Base-by-base conservation (phyloP, 2,329 filamentous ascomycete genomes). In the Colletotrichum siamense region DNA sequence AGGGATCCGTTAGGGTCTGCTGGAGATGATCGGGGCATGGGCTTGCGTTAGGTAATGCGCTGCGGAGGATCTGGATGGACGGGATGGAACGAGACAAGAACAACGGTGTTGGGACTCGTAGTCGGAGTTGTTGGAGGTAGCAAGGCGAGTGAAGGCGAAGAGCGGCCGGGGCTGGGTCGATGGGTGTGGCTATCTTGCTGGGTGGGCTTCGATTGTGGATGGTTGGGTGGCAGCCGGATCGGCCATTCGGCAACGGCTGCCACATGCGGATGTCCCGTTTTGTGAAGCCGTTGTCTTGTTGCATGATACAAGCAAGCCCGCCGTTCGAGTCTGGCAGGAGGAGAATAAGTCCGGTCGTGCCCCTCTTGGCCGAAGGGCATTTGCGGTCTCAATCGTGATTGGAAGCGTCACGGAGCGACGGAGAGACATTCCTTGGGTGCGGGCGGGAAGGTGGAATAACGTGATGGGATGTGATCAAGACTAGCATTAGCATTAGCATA, bases 231-330 rank as follows among this genome's bases (percentile, higher is more conserved):
- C 69, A 66, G 68, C 68, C 73, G 68, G 68, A 75, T 75, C 73
- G 73, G 52, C 73, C 61, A 70, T 71, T 71, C 68, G 72, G 61
- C 72, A 71, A 59, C 72, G 69, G 69, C 62, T 72, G 62, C 73
- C 69, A 72, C 26, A 34, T 44, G 62, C 63, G 44, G 63, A 44
- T 63, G 69, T 34, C 36, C 71, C 15, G n/a, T 69, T 63, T 69
- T 26, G 63, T 44, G 73, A 75, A 73, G 62, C 69, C 39, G 69
- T 44, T 66, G 12, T 61, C 18, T 49, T 28, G 66, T 52, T 52
- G 59, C 24, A 66, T 64, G 66, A 28, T 69, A 52, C 44, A 52
- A 52, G n/a, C 18, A 49, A 49, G 39, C 44, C n/a, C 12, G 44
- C 30, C 62, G 39, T 13, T 55, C 30, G 52, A 30, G 69, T 30